Conservation (phyloP, 2,329 filamentous ascomycete genomes). For the Ophiostoma populinum region DNA sequence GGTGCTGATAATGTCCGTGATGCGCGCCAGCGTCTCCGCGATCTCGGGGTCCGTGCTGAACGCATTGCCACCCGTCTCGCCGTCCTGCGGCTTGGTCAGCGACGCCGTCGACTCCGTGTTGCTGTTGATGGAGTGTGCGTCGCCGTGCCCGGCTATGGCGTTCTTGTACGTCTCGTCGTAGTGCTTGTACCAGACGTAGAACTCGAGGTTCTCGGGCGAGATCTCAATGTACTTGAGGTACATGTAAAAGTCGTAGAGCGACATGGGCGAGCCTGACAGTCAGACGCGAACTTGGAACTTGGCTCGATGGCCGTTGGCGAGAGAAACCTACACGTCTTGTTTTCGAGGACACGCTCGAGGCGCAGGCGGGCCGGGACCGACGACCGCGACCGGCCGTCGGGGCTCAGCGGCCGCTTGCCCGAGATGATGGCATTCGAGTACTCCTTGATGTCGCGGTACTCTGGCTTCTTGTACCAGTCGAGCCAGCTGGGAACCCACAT, state of each 20-base stretch:
- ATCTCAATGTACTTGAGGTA: constrained; percentile 32
- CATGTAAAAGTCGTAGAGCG: constrained; percentile 32
- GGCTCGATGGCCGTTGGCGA: no score
- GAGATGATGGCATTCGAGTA: constrained; percentile 22
- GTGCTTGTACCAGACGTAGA: constrained; percentile 30
- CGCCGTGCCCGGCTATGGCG: constrained; percentile 12
- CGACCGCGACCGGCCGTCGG: constrained; percentile 19
- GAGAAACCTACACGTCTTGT: constrained; percentile 24
- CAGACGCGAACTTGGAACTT: no score
- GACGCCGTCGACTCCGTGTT: constrained; percentile 15
- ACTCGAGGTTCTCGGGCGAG: constrained; percentile 31
- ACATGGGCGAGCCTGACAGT: constrained; percentile 26
- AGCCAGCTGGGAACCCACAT: constrained; percentile 21
- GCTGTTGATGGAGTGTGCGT: constrained; percentile 14
- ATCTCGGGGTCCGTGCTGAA: constrained; percentile 17
- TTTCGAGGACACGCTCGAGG: constrained; percentile 28
- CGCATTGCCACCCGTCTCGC: constrained; percentile 7
- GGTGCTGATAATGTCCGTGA: constrained; percentile 17
- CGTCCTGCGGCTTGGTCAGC: constrained; percentile 11
- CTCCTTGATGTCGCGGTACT: constrained; percentile 29
- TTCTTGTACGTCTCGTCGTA: constrained; percentile 20
- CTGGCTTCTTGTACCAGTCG: constrained; percentile 31
- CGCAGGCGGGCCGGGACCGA: constrained; percentile 23
- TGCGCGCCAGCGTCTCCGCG: constrained; percentile 16
- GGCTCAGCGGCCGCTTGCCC: constrained; percentile 20